Evolutionary conservation across 176 grass and related monocot genomes (phyloP).

Genomic region (Carex kokanica): DNA sequence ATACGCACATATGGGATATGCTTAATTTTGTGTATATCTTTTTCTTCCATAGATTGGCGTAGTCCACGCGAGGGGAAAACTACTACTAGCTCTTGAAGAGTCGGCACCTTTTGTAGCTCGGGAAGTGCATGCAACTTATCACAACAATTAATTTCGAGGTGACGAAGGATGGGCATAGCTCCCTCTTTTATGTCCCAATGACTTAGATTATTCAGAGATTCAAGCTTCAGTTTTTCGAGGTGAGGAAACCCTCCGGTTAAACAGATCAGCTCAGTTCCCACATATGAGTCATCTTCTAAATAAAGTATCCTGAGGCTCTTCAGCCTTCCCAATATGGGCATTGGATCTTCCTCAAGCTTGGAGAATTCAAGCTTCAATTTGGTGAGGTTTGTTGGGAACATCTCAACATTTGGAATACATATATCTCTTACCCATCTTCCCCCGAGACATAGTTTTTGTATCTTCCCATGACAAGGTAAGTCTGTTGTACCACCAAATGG

Average conservation of each 20-base stretch:
- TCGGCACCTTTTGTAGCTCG: no score
- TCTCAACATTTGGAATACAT: not conserved
- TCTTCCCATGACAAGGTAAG: not conserved
- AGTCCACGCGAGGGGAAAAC: no score
- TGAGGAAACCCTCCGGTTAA: not conserved
- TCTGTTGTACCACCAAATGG: not conserved
- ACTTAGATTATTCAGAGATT: fast-evolving
- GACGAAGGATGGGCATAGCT: not conserved
- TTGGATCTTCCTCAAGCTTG: not conserved
- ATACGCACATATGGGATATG: no score
- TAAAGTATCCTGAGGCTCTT: not conserved
- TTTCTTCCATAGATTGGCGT: no score
- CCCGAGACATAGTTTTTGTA: not conserved
- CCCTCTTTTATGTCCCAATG: not conserved
- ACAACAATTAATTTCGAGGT: no score
- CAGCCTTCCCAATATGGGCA: not conserved
- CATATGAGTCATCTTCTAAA: not conserved
- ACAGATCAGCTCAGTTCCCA: not conserved
- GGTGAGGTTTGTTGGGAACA: not conserved
- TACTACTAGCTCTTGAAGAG: no score
- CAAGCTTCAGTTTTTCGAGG: not conserved
- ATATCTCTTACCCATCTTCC: not conserved
- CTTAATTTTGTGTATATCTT: no score
- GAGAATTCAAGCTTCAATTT: not conserved
- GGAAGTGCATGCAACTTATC: no score